phyloP scores from a whole-genome alignment of 2,329 filamentous ascomycete genomes.

The Penicillium aurantiogriseum region DNA sequence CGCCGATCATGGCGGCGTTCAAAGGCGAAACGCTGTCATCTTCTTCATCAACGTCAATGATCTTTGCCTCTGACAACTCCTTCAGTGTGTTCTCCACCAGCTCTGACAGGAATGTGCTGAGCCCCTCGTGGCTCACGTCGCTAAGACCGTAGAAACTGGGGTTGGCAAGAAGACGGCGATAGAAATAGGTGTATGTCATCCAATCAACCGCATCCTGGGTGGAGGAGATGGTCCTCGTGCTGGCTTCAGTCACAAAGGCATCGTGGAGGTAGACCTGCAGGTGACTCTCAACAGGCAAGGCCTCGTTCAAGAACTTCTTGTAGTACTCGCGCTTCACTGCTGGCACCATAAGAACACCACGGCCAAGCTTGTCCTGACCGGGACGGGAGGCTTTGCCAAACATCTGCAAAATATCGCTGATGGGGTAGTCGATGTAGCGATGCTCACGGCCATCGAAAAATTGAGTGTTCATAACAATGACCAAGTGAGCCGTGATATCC shows the following conservation, averaged over 20 bases:
- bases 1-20: conserved; percentile 96
- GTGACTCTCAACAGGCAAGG: conserved; percentile 91
- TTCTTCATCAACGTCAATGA: conserved; percentile 92
- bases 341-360: conserved; percentile 94
- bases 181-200: conserved; percentile 98
- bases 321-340: conserved; percentile 95
- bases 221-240: conserved; percentile 90
- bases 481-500: conserved; percentile 80
- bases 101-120: conserved; percentile 93
- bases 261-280: conserved; percentile 89
- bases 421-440: conserved; percentile 92
- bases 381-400: conserved; percentile 88
- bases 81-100: conserved; percentile 89
- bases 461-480: conserved; percentile 96
- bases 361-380: conserved; percentile 73
- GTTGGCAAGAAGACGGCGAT: conserved; percentile 88
- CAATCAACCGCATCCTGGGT: conserved; percentile 97
- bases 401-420: conserved; percentile 95
- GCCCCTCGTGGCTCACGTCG: conserved; percentile 82
- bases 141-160: conserved; percentile 93
- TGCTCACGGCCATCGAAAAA: conserved; percentile 97
- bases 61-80: conserved; percentile 87
- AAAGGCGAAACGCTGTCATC: conserved; percentile 85
- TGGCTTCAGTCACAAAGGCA: conserved; percentile 95
- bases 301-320: conserved; percentile 97